These are phyloP conservation scores for Mortierella sp. DNA, from an alignment of 371 early-diverging fungal genomes.

Conservation along the genomic window DNA sequence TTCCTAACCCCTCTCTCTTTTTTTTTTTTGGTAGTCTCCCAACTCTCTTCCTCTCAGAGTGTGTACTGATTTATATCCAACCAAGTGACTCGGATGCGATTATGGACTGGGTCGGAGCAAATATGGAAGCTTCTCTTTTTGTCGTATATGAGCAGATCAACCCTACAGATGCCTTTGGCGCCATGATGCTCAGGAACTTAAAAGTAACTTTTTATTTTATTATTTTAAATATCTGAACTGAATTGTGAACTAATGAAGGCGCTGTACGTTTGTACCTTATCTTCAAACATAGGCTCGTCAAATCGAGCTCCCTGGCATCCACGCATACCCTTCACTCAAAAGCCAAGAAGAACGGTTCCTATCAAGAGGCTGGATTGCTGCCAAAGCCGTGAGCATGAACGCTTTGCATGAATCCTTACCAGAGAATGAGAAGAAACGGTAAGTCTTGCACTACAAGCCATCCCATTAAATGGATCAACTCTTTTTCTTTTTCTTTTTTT, in stretches of 20 bases:
- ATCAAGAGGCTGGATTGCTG: conserved; percentile 72
- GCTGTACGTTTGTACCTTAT: too few relatives aligned
- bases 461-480: too few relatives aligned
- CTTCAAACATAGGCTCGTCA: conserved; percentile 59
- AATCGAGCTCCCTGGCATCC: conserved; percentile 81
- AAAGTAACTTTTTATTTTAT: too few relatives aligned
- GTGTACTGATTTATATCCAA: conserved; percentile 90
- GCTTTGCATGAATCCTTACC: conserved; percentile 68
- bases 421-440: conserved; percentile 68
- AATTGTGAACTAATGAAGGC: too few relatives aligned
- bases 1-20: background rate
- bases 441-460: conserved; percentile 19
- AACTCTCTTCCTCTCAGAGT: conserved; percentile 93
- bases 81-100: conserved; percentile 75
- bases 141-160: conserved; percentile 91
- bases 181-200: conserved; percentile 91
- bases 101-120: conserved; percentile 75
- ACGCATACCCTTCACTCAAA: conserved; percentile 79
- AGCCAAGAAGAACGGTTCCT: conserved; percentile 76
- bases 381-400: conserved; percentile 79
- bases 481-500: too few relatives aligned
- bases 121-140: conserved; percentile 68
- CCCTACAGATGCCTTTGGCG: conserved; percentile 93
- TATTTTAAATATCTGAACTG: too few relatives aligned
- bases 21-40: conserved; percentile 66